A percentile compares a stretch with the other conserved stretches of the same genome.
phyloP scores from a whole-genome alignment of 2,329 filamentous ascomycete genomes.

The Ceratocystis ficicola region DNA sequence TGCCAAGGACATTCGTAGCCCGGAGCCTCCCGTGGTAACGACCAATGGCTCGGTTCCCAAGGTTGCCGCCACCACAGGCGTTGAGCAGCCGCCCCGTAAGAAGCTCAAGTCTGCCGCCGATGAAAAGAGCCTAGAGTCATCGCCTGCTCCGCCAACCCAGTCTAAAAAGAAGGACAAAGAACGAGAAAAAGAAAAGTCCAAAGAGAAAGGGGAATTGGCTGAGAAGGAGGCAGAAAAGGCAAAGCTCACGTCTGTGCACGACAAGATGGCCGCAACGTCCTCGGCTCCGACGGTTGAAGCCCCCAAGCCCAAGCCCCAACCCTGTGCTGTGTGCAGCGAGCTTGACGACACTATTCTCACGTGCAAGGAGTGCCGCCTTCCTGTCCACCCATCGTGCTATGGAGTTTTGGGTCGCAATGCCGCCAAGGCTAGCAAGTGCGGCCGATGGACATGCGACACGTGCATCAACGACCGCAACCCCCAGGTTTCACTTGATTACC shows the following conservation, averaged over 20 bases:
- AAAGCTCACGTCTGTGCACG: conserved; percentile 24
- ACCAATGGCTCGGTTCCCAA: conserved; percentile 23
- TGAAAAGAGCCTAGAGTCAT: conserved; percentile 32
- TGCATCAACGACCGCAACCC: conserved; percentile 89
- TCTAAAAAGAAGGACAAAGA: conserved; percentile 36
- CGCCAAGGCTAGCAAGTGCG: conserved; percentile 30
- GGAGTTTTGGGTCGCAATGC: conserved; percentile 62
- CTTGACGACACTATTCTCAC: conserved; percentile 64
- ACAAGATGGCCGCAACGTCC: conserved; percentile 39
- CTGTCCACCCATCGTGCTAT: conserved; percentile 86
- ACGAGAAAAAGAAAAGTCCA: conserved; percentile 16
- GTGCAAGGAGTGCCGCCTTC: conserved; percentile 79
- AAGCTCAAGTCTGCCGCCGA: conserved; percentile 48
- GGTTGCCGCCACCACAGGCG: conserved; percentile 5
- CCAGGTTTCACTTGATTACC: conserved; percentile 84
- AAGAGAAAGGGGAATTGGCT: conserved; percentile 26
- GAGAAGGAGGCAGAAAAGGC: conserved; percentile 13
- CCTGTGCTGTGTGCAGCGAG: conserved; percentile 73
- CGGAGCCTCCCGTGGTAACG: conserved; percentile 19
- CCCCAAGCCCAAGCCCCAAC: conserved; percentile 64
- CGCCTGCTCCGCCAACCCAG: conserved; percentile 32
- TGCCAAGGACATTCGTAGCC: conserved; percentile 41
- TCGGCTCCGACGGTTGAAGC: conserved; percentile 27
- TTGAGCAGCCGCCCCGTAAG: conserved; percentile 47
- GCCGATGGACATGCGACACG: conserved; percentile 92